Evolutionary conservation across 768 basidiomycete species (phyloP), one percentile per base, ranked within the genome.

Genomic region (Heimioporus sp.): DNA sequence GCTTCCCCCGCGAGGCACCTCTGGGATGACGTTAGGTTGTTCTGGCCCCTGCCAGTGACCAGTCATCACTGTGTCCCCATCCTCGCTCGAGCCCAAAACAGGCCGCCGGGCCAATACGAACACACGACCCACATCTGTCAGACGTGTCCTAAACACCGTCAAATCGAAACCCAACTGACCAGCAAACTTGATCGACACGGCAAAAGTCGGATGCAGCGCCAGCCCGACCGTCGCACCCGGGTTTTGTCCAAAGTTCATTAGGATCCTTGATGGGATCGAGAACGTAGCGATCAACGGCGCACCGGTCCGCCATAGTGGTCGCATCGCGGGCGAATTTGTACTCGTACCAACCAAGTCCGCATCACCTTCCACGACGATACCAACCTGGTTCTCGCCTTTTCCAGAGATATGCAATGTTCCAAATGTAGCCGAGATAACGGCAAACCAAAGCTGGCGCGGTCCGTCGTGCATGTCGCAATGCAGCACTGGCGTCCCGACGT

Each of bases 271-370:
- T 10, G 52, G 45, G 13, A 54, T 24, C 10, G 56, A 49, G 45
- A 68, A 68, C 4, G 50, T 62, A 37, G 68, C 43, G 46, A 64
- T 49, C 36, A 66, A n/a, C 0, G 61, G 46, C 0, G 66, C 57
- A 2, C 19, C 40, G 7, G 51, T 50, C 17, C 51, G 51, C 62
- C 61, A 64, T 4, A 45, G 48, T 0, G 61, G 58, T 17, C 24
- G 48, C 32, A 13, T 42, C 37, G 21, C n/a, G 4, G 24, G 24
- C 24, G 24, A 24, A 24, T 21, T 12, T 13, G 21, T 3, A 16
- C 32, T 21, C 4, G 32, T 36, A 36, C 15, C 2, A 5, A 9
- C 3, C 20, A 9, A 10, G 8, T 34, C 43, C 13, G 24, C 28
- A 1, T 9, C 34, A 6, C 52, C 58, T 19, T 57, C 49, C 11